Percentiles rank a stretch among this genome's conserved stretches.
phyloP scores from a whole-genome alignment of 2,329 filamentous ascomycete species.

The Colletotrichum simmondsii region DNA sequence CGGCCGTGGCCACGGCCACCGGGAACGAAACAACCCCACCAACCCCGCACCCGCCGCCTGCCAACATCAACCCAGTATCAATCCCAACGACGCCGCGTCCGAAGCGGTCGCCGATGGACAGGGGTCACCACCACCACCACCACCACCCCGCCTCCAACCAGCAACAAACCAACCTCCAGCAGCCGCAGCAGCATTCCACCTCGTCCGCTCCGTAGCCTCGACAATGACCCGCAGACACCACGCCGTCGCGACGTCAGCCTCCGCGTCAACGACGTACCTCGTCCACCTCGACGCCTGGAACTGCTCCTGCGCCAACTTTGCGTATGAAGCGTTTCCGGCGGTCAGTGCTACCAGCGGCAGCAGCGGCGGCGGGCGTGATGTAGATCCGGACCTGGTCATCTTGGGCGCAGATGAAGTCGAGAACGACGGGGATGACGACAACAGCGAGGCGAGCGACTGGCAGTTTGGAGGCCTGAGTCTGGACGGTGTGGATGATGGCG shows the following conservation, averaged over 20 bases:
- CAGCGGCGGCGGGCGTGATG: neutral
- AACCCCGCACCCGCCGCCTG: conserved; percentile 11
- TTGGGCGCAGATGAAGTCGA: conserved; percentile 29
- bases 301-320: conserved; percentile 89
- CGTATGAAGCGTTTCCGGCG: conserved; percentile 74
- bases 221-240: conserved; percentile 39
- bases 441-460: conserved; percentile 37
- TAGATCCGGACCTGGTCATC: conserved; percentile 9
- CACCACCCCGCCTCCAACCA: neutral
- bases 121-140: neutral
- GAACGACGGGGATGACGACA: conserved; percentile 12
- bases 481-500: conserved; percentile 44
- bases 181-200: conserved; percentile 56
- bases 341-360: neutral
- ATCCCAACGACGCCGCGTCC: neutral
- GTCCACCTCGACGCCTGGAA: conserved; percentile 84
- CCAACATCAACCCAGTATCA: neutral
- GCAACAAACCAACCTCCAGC: neutral
- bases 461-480: conserved; percentile 63
- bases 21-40: neutral
- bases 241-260: conserved; percentile 38
- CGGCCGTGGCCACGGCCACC: neutral
- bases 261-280: conserved; percentile 62
- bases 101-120: neutral
- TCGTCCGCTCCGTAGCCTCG: conserved; percentile 70